Conservation (phyloP, 768 basidiomycete genomes). For the Leccinellum albellum region DNA sequence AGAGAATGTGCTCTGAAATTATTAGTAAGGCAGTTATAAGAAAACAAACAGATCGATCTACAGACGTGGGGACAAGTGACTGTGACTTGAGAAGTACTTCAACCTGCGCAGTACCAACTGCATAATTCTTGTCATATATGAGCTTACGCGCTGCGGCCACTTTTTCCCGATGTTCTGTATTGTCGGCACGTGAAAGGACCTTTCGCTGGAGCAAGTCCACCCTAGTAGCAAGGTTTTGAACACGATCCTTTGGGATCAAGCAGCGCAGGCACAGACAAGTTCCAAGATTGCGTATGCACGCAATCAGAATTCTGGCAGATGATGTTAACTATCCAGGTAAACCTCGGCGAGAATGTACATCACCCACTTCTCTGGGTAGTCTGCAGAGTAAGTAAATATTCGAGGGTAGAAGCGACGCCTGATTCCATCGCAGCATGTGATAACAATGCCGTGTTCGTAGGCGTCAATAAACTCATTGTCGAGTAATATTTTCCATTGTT, state of each 20-base stretch:
- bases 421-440: neutral
- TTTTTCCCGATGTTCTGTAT: neutral
- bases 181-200: neutral
- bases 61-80: neutral
- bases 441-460: neutral
- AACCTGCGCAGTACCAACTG: neutral
- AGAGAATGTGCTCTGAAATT: too few species aligned
- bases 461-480: neutral
- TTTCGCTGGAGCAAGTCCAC: neutral
- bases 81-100: neutral
- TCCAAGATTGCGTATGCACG: neutral
- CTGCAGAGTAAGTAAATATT: neutral
- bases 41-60: too few species aligned
- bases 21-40: too few species aligned
- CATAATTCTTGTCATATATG: neutral
- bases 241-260: neutral
- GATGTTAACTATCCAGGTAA: too few species aligned
- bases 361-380: neutral
- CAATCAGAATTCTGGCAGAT: neutral
- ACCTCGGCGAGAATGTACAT: too few species aligned
- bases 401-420: neutral
- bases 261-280: neutral
- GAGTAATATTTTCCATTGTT: neutral
- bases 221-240: neutral
- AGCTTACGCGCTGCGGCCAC: neutral